Conservation (phyloP, 176 grass and related monocot species). For the Elymus sibiricus region DNA sequence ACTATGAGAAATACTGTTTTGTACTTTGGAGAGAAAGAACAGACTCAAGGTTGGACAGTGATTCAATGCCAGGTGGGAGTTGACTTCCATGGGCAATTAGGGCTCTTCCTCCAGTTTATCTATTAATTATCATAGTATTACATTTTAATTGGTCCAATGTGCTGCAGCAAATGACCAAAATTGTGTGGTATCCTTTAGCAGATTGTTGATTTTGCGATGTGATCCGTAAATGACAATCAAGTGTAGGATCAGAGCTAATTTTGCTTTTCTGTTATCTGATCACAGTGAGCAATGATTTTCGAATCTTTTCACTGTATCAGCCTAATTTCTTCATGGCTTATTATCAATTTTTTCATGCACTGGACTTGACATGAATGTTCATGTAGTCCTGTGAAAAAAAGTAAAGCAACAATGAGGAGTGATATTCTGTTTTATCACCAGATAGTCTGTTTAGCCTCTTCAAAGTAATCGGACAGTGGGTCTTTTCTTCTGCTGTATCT, state of each 20-base stretch:
- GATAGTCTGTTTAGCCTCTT: not conserved
- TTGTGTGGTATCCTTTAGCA: not conserved
- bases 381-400: not conserved
- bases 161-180: not conserved
- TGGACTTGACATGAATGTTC: conserved; percentile 4
- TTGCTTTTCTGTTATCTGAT: too few species aligned
- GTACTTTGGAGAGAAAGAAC: not conserved
- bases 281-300: not conserved
- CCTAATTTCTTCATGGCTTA: not conserved
- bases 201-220: not conserved
- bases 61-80: not conserved
- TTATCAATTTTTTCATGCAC: not conserved
- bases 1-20: not conserved
- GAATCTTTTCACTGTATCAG: not conserved
- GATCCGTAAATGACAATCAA: not conserved
- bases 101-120: not conserved
- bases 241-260: not conserved
- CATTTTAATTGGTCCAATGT: not conserved
- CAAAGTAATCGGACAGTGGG: not conserved
- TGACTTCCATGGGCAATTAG: not conserved
- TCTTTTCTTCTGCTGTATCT: not conserved
- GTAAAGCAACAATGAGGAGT: conserved; percentile 10
- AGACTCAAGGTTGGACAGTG: not conserved
- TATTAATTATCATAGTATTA: not conserved
- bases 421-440: conserved; percentile 2